Evolutionary conservation across 1,284 basidiomycete genomes (phyloP).

Genomic region (Fistulina hepatica): DNA sequence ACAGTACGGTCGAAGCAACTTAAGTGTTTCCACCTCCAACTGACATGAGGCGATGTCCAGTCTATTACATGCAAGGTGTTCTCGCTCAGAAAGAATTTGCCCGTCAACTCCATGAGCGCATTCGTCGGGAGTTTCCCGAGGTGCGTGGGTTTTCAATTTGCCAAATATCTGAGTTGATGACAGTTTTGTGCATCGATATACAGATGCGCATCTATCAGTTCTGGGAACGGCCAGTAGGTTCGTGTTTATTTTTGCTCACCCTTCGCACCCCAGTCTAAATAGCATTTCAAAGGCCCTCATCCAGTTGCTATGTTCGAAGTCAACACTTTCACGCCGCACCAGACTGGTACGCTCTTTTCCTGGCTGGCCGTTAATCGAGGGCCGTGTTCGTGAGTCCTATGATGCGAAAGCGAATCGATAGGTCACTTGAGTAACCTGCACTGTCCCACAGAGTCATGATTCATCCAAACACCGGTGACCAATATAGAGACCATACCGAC

Average conservation of each 20-base stretch:
- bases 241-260: background rate
- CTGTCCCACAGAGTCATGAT: slow-evolving; percentile 40
- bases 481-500: slow-evolving; percentile 52
- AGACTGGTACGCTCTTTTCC: slow-evolving; percentile 55
- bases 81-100: slow-evolving; percentile 39
- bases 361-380: slow-evolving; percentile 57
- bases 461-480: slow-evolving; percentile 61
- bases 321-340: slow-evolving; percentile 53
- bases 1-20: slow-evolving; percentile 33
- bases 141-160: slow-evolving; percentile 22
- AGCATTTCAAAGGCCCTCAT: slow-evolving; percentile 35
- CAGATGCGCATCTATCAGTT: slow-evolving; percentile 55
- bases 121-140: slow-evolving; percentile 63
- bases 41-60: slow-evolving; percentile 23
- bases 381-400: slow-evolving; percentile 46
- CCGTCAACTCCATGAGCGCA: slow-evolving; percentile 49
- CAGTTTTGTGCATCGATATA: background rate
- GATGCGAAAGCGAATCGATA: slow-evolving; percentile 3
- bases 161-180: too few relatives aligned
- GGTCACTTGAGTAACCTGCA: background rate
- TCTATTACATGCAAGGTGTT: slow-evolving; percentile 52
- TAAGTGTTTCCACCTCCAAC: slow-evolving; percentile 3
- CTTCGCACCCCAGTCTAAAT: background rate
- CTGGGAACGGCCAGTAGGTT: slow-evolving; percentile 55
- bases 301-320: slow-evolving; percentile 63